A percentile compares a stretch with the other conserved stretches of the same genome.
phyloP scores from a whole-genome alignment of 805 yeast genomes.

The Limtongia smithiae region DNA sequence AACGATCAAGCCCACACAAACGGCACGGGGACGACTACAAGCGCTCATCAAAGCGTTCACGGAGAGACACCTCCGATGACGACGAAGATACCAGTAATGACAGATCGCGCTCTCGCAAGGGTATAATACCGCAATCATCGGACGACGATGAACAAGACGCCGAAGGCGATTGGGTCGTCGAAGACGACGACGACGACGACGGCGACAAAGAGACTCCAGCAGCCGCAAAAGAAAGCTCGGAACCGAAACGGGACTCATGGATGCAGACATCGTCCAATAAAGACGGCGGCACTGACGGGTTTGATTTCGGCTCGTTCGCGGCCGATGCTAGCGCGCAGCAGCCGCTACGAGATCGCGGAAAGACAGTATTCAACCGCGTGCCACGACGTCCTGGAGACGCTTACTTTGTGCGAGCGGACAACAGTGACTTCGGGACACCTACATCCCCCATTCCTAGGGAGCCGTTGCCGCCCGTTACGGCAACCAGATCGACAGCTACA shows the following conservation, averaged over 20 bases:
- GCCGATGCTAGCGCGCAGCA: background rate
- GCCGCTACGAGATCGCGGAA: background rate
- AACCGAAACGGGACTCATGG: constrained; percentile 16
- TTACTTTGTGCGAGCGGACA: too few relatives aligned
- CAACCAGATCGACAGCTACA: constrained; percentile 12
- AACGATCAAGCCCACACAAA: background rate
- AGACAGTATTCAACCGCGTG: constrained; percentile 12
- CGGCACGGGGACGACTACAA: too few relatives aligned
- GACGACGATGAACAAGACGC: background rate
- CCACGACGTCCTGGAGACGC: too few relatives aligned
- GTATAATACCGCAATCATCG: background rate
- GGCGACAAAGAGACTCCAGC: too few relatives aligned
- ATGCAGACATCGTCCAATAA: constrained; percentile 5
- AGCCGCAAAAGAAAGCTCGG: too few relatives aligned
- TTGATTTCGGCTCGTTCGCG: constrained; percentile 34
- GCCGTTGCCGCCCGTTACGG: too few relatives aligned
- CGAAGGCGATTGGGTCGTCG: constrained; percentile 15
- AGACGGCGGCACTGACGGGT: background rate
- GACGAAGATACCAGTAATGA: too few relatives aligned
- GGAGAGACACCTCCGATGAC: constrained; percentile 2
- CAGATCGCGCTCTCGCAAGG: too few relatives aligned
- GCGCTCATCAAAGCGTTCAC: background rate
- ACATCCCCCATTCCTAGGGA: too few relatives aligned
- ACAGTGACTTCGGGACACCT: too few relatives aligned
- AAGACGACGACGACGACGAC: background rate